Base-by-base conservation (phyloP, 2,329 filamentous ascomycete genomes). In the Cyphellophora attinorum region DNA sequence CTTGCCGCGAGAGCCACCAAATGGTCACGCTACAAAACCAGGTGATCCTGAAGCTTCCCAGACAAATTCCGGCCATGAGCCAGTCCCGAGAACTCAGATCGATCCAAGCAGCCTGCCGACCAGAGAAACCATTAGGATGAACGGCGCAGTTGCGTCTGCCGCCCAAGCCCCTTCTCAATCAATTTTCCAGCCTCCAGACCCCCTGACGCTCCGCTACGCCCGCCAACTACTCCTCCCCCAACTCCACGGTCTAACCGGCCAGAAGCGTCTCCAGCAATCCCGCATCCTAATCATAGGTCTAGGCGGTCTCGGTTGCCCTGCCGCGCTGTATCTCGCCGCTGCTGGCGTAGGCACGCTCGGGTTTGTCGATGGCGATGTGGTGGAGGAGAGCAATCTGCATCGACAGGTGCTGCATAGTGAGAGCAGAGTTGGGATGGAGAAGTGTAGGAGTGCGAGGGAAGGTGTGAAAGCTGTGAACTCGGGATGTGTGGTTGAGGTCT, bases 321-420 rank as follows among this genome's bases (percentile, higher is more conserved):
- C 91, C 10, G 84, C 88, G 1, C 74, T 83, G n/a, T 98, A 98
- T 54, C 74, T 98, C 2, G 85, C 86, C 6, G 89, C 85, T 14
- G 83, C 91, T 2, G 91, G 91, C 1, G 72, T 95, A 1, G 86
- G 88, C 6, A 82, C 70, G 0, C 59, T 98, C 12, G 88, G 89
- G 0, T 64, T 98, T 5, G 74, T 91, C 15, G 91, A 98, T 54
- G 86, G 82, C 3, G 91, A 98, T 58, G 68, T 67, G 0, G 89
- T 98, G 18, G 91, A 96, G 54, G 63, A 71, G 11, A 94, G 86
- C 17, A 98, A 98, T 54, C 68, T 98, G 11, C 91, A 96, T 62
- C 79, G 91, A 1, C 91, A 98, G 60, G 76, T 96, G 33, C 72
- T 86, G 19, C 89, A 98, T 55, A 70, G 71, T 3, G 48, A 49